These are phyloP conservation scores for Conticribra weissflogii DNA, from an alignment of 108 stramenopile species.

Conservation along the genomic window DNA sequence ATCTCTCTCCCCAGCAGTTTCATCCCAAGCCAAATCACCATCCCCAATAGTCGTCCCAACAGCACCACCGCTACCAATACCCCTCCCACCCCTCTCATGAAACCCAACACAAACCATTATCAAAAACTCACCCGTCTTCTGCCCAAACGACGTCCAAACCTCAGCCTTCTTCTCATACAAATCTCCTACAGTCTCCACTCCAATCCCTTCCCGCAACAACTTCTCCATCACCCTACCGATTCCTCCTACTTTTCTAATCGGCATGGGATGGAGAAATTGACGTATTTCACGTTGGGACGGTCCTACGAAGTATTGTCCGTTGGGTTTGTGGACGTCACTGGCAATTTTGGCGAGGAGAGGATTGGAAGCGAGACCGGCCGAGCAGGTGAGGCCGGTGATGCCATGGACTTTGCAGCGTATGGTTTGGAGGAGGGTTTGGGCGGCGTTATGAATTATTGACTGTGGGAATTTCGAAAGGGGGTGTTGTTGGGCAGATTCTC, in stretches of 20 bases:
- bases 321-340: slow-evolving; percentile 93
- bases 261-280: slow-evolving; percentile 75
- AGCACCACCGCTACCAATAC: too few relatives aligned
- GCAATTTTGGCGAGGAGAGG: slow-evolving; percentile 85
- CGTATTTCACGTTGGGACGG: slow-evolving; percentile 57
- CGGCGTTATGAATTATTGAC: slow-evolving; percentile 30
- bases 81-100: slow-evolving; percentile 29
- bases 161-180: slow-evolving; percentile 76
- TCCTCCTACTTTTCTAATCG: slow-evolving; percentile 82
- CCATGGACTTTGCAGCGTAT: slow-evolving; percentile 74
- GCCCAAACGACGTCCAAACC: slow-evolving; percentile 67
- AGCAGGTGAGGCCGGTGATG: slow-evolving; percentile 89
- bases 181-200: slow-evolving; percentile 80
- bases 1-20: too few relatives aligned
- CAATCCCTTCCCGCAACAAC: slow-evolving; percentile 64
- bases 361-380: slow-evolving; percentile 92
- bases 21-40: too few relatives aligned
- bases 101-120: slow-evolving; percentile 76
- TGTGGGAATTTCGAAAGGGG: too few relatives aligned
- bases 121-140: slow-evolving; percentile 70
- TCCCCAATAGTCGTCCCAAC: too few relatives aligned
- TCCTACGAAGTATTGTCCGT: slow-evolving; percentile 92
- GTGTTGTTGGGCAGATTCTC: too few relatives aligned
- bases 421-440: slow-evolving; percentile 49
- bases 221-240: slow-evolving; percentile 96